Percentiles rank a stretch among this genome's conserved stretches.
Evolutionary conservation across 2,329 filamentous ascomycete genomes (phyloP).

Genomic region (Beauveria bassiana): DNA sequence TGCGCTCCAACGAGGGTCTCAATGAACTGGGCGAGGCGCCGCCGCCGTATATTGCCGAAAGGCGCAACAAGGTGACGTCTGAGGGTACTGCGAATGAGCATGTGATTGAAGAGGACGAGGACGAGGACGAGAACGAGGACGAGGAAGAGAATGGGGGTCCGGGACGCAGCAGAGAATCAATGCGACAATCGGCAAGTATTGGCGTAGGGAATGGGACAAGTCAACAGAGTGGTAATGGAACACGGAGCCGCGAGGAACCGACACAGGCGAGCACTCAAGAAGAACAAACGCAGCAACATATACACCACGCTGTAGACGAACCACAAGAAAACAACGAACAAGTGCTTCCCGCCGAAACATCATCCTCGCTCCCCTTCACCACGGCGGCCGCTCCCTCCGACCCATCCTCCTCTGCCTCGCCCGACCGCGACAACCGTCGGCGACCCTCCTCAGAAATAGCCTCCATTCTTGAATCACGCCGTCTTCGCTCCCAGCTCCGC

Average conservation of each 20-base stretch:
- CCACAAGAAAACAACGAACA: not conserved
- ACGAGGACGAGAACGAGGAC: not conserved
- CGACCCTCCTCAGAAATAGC: not conserved
- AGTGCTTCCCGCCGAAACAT: not conserved
- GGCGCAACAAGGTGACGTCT: slow-evolving; percentile 17
- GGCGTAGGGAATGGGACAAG: not conserved
- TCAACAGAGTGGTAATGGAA: not conserved
- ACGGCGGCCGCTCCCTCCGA: not conserved
- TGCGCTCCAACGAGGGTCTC: slow-evolving; percentile 43
- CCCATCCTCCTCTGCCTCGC: not conserved
- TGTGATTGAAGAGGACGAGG: not conserved
- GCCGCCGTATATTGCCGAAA: slow-evolving; percentile 47
- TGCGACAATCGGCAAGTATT: not conserved
- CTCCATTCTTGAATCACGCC: not conserved
- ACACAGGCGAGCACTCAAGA: not conserved
- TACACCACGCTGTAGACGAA: not conserved
- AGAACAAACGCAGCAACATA: not conserved
- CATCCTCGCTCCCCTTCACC: not conserved
- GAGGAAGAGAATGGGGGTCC: not conserved
- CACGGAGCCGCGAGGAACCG: not conserved
- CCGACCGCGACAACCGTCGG: not conserved
- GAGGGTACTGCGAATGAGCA: not conserved
- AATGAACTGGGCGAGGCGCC: slow-evolving; percentile 59
- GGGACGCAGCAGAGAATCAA: not conserved
- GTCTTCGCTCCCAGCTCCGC: not conserved